A percentile compares a stretch with the other conserved stretches of the same genome.
phyloP scores from a whole-genome alignment of 257 asterid species.

The Eustoma russellianum region DNA sequence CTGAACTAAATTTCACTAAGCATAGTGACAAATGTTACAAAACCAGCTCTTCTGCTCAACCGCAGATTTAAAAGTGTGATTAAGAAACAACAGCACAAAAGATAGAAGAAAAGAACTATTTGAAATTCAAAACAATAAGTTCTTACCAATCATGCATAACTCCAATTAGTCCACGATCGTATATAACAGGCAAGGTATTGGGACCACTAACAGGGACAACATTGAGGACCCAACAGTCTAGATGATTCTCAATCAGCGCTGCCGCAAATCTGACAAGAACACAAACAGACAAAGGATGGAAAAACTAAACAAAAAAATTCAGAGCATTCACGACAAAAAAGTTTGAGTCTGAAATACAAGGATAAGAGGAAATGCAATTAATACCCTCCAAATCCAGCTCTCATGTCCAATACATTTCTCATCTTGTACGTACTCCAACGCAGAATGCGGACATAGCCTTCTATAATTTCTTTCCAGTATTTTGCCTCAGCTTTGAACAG shows the following conservation, averaged over 20 bases:
- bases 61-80: too few species aligned
- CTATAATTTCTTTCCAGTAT: slow-evolving; percentile 75
- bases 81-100: too few species aligned
- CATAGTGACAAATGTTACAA: too few species aligned
- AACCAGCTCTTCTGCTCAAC: too few species aligned
- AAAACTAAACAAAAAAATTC: slow-evolving; percentile 6
- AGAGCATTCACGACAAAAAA: not conserved
- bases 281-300: not conserved
- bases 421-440: slow-evolving; percentile 50
- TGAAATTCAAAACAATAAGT: too few species aligned
- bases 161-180: slow-evolving; percentile 88
- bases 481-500: slow-evolving; percentile 66
- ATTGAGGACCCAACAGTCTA: slow-evolving; percentile 86
- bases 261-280: slow-evolving; percentile 61
- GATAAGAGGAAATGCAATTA: too few species aligned
- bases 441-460: slow-evolving; percentile 44
- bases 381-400: slow-evolving; percentile 96
- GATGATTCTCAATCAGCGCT: slow-evolving; percentile 49
- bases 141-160: slow-evolving; percentile 87
- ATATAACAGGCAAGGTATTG: slow-evolving; percentile 81
- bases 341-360: slow-evolving; percentile 6
- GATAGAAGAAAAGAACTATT: too few species aligned
- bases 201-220: slow-evolving; percentile 90
- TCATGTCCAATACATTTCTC: slow-evolving; percentile 90
- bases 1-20: too few species aligned